Conservation (phyloP, 148 eudicot genomes). For the Oxyria digyna region DNA sequence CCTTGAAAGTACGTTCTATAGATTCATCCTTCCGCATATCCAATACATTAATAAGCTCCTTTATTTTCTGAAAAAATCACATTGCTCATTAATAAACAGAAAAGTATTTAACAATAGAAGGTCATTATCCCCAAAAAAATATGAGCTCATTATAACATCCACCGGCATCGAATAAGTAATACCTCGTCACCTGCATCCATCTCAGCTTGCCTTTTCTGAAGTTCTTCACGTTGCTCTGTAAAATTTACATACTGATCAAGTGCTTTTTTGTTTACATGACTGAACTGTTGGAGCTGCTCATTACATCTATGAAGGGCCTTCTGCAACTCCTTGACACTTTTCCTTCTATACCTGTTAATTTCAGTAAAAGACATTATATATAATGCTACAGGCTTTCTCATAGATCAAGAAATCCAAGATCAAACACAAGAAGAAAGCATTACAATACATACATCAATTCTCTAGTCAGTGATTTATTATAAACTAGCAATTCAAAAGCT, state of each 20-base stretch:
- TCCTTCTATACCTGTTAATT: slow-evolving; percentile 52
- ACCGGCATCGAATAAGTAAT: slow-evolving; percentile 3
- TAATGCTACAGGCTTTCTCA: not conserved
- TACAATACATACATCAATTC: not conserved
- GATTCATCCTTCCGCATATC: slow-evolving; percentile 96
- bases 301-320: slow-evolving; percentile 89
- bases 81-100: slow-evolving; percentile 1
- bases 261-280: slow-evolving; percentile 99
- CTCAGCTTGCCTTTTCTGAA: slow-evolving; percentile 92
- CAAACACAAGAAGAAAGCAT: not conserved
- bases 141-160: not conserved
- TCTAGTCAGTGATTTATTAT: not conserved
- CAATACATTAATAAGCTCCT: slow-evolving; percentile 73
- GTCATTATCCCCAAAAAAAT: not conserved
- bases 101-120: not conserved
- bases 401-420: not conserved
- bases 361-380: not conserved
- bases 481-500: not conserved
- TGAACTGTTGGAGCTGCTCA: slow-evolving; percentile 88
- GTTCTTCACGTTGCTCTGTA: slow-evolving; percentile 96
- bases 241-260: slow-evolving; percentile 96
- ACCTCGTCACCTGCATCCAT: slow-evolving; percentile 99
- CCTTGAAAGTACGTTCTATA: slow-evolving; percentile 96
- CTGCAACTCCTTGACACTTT: slow-evolving; percentile 67
- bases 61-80: slow-evolving; percentile 63